phyloP scores from a whole-genome alignment of 225 moss, liverwort and hornwort species.

The Lunularia cruciata region DNA sequence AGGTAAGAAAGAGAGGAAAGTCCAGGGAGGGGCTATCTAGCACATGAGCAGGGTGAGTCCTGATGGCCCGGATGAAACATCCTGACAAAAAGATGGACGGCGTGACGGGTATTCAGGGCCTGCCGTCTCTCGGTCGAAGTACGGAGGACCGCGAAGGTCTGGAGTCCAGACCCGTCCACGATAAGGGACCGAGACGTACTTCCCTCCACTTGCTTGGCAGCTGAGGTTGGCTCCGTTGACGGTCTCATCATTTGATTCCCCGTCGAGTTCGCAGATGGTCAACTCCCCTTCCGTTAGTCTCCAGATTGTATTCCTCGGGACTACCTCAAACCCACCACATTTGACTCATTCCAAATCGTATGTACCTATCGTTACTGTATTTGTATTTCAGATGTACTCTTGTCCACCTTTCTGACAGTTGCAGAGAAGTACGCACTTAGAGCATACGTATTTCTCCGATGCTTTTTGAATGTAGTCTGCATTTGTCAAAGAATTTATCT shows the following conservation, averaged over 20 bases:
- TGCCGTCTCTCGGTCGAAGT: background rate
- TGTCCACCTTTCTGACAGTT: too few relatives aligned
- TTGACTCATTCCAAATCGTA: too few relatives aligned
- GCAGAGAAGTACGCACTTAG: too few relatives aligned
- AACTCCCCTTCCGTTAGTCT: background rate
- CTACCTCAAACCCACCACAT: too few relatives aligned
- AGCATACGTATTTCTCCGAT: too few relatives aligned
- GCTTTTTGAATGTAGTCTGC: too few relatives aligned
- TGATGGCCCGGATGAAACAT: conserved; percentile 1
- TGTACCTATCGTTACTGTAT: too few relatives aligned
- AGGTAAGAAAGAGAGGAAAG: background rate
- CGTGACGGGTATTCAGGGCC: background rate
- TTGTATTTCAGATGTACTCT: too few relatives aligned
- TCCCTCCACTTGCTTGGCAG: background rate
- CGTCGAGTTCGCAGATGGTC: background rate
- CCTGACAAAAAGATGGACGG: conserved; percentile 4
- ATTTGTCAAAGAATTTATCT: too few relatives aligned
- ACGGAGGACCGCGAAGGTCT: background rate
- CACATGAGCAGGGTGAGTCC: too few relatives aligned
- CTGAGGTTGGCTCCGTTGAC: background rate
- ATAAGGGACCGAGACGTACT: background rate
- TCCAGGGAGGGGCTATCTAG: too few relatives aligned
- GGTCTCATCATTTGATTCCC: conserved; percentile 7
- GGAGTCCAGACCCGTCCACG: background rate
- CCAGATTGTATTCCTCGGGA: too few relatives aligned